phyloP scores from a whole-genome alignment of 2,329 filamentous ascomycete species.

The Amauroascus niger region DNA sequence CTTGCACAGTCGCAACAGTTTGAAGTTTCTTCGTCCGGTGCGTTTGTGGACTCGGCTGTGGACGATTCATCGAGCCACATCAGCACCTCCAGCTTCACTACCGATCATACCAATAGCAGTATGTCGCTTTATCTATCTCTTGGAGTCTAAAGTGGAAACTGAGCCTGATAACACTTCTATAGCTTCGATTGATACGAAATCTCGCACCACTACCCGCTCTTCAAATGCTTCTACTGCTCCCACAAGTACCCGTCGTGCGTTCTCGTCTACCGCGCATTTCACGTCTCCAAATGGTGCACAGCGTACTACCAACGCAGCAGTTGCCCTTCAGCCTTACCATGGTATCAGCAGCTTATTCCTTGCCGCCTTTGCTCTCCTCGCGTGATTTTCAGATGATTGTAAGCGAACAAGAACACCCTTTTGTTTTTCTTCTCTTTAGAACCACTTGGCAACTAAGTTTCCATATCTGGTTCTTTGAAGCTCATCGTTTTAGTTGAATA shows the following conservation, averaged over 20 bases:
- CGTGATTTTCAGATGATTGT: background rate
- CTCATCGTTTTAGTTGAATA: background rate
- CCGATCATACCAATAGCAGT: background rate
- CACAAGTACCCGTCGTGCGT: background rate
- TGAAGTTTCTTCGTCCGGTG: conserved; percentile 18
- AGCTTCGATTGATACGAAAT: background rate
- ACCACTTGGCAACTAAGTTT: background rate
- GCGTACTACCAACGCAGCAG: background rate
- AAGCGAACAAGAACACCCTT: too few relatives aligned
- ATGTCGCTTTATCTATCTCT: background rate
- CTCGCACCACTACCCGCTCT: background rate
- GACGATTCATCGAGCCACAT: background rate
- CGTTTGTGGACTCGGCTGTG: too few relatives aligned
- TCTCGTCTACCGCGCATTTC: background rate
- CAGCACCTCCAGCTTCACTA: background rate
- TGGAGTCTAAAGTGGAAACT: background rate
- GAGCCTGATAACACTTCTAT: background rate
- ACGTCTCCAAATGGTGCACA: background rate
- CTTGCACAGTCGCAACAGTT: conserved; percentile 35
- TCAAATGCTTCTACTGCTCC: background rate
- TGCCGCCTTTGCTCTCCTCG: conserved; percentile 1
- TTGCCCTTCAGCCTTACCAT: background rate
- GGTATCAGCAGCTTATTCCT: background rate
- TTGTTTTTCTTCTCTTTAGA: too few relatives aligned
- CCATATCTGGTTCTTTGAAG: background rate